Evolutionary conservation across 225 moss, liverwort and hornwort species (phyloP).

Genomic region (Marchantia polymorpha): DNA sequence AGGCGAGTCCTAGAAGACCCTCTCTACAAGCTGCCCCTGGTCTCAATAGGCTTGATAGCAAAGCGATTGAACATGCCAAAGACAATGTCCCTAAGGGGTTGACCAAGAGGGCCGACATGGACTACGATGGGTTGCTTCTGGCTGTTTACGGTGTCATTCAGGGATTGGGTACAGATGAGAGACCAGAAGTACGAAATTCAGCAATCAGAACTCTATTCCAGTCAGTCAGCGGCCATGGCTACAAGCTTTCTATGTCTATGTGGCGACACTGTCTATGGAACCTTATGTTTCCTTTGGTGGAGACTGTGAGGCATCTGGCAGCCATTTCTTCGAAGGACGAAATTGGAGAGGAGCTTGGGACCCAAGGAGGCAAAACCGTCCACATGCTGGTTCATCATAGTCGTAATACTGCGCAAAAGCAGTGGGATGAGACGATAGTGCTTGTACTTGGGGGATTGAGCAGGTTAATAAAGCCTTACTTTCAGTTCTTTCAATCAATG

Average conservation of each 20-base stretch:
- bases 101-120: slow-evolving; percentile 69
- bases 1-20: slow-evolving; percentile 34
- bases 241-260: slow-evolving; percentile 74
- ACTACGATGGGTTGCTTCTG: slow-evolving; percentile 84
- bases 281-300: slow-evolving; percentile 84
- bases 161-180: slow-evolving; percentile 89
- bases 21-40: slow-evolving; percentile 7
- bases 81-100: slow-evolving; percentile 37
- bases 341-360: slow-evolving; percentile 96
- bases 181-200: slow-evolving; percentile 97
- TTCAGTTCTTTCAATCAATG: slow-evolving; percentile 69
- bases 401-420: slow-evolving; percentile 99
- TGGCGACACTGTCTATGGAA: slow-evolving; percentile 90
- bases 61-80: slow-evolving; percentile 35
- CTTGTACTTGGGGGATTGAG: slow-evolving; percentile 80
- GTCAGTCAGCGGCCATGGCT: slow-evolving; percentile 87
- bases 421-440: slow-evolving; percentile 98
- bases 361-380: slow-evolving; percentile 95
- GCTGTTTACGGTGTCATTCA: slow-evolving; percentile 95
- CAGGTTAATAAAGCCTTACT: slow-evolving; percentile 81
- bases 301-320: slow-evolving; percentile 81
- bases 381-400: slow-evolving; percentile 99
- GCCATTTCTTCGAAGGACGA: slow-evolving; percentile 96
- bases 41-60: slow-evolving; percentile 37
- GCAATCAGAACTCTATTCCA: slow-evolving; percentile 98